Base-by-base conservation (phyloP, 2,329 filamentous ascomycete genomes). In the Peltaster fructicola region DNA sequence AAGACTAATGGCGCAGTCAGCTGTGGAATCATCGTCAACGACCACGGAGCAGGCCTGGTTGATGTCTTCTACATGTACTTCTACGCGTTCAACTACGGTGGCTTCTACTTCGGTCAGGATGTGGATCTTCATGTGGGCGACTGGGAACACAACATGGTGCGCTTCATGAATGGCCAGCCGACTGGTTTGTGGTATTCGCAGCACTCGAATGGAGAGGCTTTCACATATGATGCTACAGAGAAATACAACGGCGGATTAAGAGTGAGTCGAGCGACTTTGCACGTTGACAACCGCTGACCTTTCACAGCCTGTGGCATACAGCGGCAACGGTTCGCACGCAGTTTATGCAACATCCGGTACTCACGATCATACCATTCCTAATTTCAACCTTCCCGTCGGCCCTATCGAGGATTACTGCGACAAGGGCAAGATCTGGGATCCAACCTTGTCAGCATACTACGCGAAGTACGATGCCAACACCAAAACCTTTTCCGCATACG, bases 1-100 rank as follows among this genome's bases (percentile, higher is more conserved):
- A 55, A 59, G 28, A 70, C 62, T 1, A 43, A 54, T 2, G 51
- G 54, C 17, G 62, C 61, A 3, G 53, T 56, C 3, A 59, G 58
- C 4, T 56, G 56, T 17, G 54, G 56, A 0, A 57, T 75, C 15
- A 61, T 77, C 11, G 56, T 70, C 4, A 63, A 60, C 27, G 57
- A 71, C 34, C 66, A 69, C 30, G 62, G 59, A 0, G 48, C 57
- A 25, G 53, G 54, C 13, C 53, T 50, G 4, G 47, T 70, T 3
- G 65, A 73, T 48, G 67, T 58, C 0, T 73, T 70, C 38, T 73
- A 70, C 45, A 65, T 71, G 42, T 71, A 68, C 38, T 72, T 70
- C 36, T 68, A 66, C 38, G 57, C 63, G 12, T 66, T 58, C 43
- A 63, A 68, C 34, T 57, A 57, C 35, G 65, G 65, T 9, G 62